Conservation (phyloP, 2,329 filamentous ascomycete genomes). For the Bipolaris bicolor region DNA sequence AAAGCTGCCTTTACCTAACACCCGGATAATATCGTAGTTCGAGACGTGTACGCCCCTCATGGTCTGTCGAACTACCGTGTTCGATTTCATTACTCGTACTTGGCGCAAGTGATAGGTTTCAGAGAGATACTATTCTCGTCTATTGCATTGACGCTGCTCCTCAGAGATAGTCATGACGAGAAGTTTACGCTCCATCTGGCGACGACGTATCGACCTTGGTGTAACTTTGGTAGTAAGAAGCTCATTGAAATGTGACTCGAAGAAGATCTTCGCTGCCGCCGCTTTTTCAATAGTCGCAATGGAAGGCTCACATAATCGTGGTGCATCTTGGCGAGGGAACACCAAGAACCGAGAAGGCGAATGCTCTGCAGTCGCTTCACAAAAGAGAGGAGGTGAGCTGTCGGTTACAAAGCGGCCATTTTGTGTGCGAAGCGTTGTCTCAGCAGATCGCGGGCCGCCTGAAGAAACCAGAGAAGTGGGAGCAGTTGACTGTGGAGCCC, state of each 20-base stretch:
- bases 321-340: slow-evolving; percentile 45
- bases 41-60: slow-evolving; percentile 61
- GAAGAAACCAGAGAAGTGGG: slow-evolving; percentile 46
- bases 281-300: slow-evolving; percentile 74
- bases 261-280: slow-evolving; percentile 80
- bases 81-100: slow-evolving; percentile 70
- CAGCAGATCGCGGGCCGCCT: slow-evolving; percentile 36
- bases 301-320: slow-evolving; percentile 45
- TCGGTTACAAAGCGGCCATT: slow-evolving; percentile 22
- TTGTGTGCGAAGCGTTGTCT: slow-evolving; percentile 33
- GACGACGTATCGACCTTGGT: slow-evolving; percentile 66
- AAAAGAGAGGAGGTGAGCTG: slow-evolving; percentile 25
- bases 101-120: slow-evolving; percentile 80
- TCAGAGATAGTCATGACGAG: slow-evolving; percentile 61
- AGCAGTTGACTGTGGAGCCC: slow-evolving; percentile 40
- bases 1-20: slow-evolving; percentile 93
- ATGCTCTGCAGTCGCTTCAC: slow-evolving; percentile 23
- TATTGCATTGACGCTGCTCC: slow-evolving; percentile 61
- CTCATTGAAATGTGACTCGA: slow-evolving; percentile 85
- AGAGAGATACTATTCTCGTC: slow-evolving; percentile 65
- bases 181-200: slow-evolving; percentile 69
- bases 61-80: slow-evolving; percentile 57
- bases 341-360: slow-evolving; percentile 33
- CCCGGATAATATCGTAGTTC: slow-evolving; percentile 79
- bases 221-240: slow-evolving; percentile 62